phyloP scores from a whole-genome alignment of 2,329 filamentous ascomycete species.

The Exophiala sideris region DNA sequence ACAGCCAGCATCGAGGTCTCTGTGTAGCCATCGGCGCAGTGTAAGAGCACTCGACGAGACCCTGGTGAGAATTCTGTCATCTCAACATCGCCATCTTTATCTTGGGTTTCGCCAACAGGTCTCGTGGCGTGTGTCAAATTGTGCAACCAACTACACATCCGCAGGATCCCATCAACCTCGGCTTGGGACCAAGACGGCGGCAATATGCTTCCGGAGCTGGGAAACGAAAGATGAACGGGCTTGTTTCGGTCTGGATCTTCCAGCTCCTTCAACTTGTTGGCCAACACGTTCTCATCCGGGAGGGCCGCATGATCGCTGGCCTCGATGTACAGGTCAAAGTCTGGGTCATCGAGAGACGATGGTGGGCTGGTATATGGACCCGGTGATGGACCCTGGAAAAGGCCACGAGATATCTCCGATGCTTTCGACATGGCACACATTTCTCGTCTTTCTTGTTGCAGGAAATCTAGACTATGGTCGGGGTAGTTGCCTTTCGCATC shows the following conservation, averaged over 20 bases:
- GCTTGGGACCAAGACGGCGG: constrained; percentile 77
- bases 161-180: constrained; percentile 79
- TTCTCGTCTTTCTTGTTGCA: constrained; percentile 80
- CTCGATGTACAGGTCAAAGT: constrained; percentile 81
- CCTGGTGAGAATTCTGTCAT: constrained; percentile 44
- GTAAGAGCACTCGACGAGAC: constrained; percentile 74
- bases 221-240: constrained; percentile 70
- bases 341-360: constrained; percentile 40
- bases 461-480: constrained; percentile 80
- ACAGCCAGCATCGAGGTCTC: constrained; percentile 86
- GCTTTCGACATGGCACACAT: constrained; percentile 92
- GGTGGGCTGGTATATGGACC: constrained; percentile 56
- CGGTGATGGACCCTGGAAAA: constrained; percentile 85
- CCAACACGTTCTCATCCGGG: constrained; percentile 64
- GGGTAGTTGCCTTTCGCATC: constrained; percentile 69
- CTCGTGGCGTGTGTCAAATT: constrained; percentile 66
- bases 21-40: constrained; percentile 94
- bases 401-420: constrained; percentile 83
- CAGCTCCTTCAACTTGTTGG: constrained; percentile 58
- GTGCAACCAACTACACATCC: constrained; percentile 88
- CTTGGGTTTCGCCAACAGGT: constrained; percentile 34
- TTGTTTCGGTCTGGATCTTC: constrained; percentile 36
- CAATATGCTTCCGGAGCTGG: constrained; percentile 88
- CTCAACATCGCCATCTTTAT: constrained; percentile 55
- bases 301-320: constrained; percentile 80